phyloP scores from a whole-genome alignment of 805 yeast species.

The Cyberlindnera sargentensis region DNA sequence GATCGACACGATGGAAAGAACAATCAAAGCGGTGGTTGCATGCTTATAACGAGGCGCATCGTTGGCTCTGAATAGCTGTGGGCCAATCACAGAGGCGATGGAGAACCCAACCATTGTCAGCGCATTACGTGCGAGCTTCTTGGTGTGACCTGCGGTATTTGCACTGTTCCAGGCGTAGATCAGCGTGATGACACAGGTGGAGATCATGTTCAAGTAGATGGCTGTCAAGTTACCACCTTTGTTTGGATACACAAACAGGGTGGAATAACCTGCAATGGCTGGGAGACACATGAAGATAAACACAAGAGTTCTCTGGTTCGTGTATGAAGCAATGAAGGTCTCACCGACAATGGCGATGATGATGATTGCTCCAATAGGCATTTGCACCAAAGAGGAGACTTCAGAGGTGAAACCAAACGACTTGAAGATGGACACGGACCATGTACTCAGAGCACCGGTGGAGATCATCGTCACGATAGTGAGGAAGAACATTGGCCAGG shows the following conservation, averaged over 20 bases:
- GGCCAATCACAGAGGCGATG: constrained; percentile 50
- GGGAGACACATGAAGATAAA: constrained; percentile 34
- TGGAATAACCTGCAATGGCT: constrained; percentile 44
- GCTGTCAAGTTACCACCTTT: constrained; percentile 39
- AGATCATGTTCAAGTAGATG: constrained; percentile 41
- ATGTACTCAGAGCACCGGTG: constrained; percentile 34
- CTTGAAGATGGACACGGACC: constrained; percentile 10
- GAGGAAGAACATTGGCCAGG: constrained; percentile 39
- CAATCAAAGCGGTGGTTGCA: constrained; percentile 50
- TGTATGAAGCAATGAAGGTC: constrained; percentile 29
- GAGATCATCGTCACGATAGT: constrained; percentile 38
- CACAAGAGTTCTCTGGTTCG: constrained; percentile 27
- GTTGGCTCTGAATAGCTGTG: constrained; percentile 46
- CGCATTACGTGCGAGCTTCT: constrained; percentile 43
- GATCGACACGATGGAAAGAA: constrained; percentile 38
- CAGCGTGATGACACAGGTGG: constrained; percentile 47
- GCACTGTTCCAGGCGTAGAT: constrained; percentile 52
- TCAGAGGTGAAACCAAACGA: constrained; percentile 18
- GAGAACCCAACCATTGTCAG: constrained; percentile 49
- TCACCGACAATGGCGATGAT: constrained; percentile 32
- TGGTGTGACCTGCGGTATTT: constrained; percentile 54
- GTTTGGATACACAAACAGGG: constrained; percentile 26
- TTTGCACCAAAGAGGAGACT: constrained; percentile 39
- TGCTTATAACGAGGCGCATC: constrained; percentile 46
- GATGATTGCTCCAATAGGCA: constrained; percentile 46